These are phyloP conservation scores for Eugenia klotzschiana DNA, from an alignment of 441 rosid species.

Conservation along the genomic window DNA sequence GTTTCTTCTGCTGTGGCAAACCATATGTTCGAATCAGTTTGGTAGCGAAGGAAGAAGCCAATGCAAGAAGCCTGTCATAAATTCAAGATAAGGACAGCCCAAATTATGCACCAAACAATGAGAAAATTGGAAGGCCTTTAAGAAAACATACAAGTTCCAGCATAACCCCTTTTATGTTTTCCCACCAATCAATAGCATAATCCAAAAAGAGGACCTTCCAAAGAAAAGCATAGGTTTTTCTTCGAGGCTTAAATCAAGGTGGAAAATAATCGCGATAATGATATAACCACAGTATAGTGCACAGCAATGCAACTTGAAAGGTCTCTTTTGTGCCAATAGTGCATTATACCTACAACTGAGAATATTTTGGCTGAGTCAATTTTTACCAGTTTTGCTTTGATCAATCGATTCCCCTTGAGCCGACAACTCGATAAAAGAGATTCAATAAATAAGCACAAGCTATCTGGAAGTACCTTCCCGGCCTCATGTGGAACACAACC, in stretches of 20 bases:
- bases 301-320: not conserved
- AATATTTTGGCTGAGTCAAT: not conserved
- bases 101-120: not conserved
- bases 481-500: not conserved
- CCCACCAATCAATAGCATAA: not conserved
- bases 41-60: conserved; percentile 74
- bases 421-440: not conserved
- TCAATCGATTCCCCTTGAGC: not conserved
- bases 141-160: not conserved
- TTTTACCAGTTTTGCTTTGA: not conserved
- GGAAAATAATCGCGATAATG: not conserved
- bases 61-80: conserved; percentile 63
- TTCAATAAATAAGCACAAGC: not conserved
- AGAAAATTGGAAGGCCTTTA: not conserved
- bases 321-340: not conserved
- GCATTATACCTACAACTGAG: not conserved
- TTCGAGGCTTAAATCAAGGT: not conserved
- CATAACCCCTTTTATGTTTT: not conserved
- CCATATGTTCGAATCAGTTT: conserved; percentile 76
- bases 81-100: conserved; percentile 9
- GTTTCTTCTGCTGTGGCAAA: conserved; percentile 42
- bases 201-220: not conserved
- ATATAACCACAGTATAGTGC: not conserved
- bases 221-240: not conserved
- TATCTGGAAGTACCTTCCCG: not conserved